Percentiles rank a stretch among this genome's conserved stretches.
Conservation (phyloP, 1,139 yeast species). For the Petasospora fabianii region DNA sequence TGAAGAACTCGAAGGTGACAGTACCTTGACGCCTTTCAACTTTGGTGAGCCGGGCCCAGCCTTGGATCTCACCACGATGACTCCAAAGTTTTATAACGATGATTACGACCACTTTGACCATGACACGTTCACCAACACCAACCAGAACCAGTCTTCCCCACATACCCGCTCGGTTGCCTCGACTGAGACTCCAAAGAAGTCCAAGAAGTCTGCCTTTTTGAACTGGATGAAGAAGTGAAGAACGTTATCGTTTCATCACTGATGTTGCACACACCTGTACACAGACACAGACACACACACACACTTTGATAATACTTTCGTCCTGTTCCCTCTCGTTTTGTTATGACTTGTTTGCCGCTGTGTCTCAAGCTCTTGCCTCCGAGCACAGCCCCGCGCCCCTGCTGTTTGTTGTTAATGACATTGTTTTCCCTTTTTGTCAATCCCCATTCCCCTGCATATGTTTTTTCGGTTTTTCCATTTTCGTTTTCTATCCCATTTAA, state of each 20-base stretch:
- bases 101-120: constrained; percentile 3
- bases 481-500: too few relatives aligned
- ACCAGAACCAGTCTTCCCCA: background rate
- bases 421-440: too few relatives aligned
- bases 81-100: constrained; percentile 17
- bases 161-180: too few relatives aligned
- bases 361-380: too few relatives aligned
- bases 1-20: constrained; percentile 18
- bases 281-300: background rate
- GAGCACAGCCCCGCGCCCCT: too few relatives aligned
- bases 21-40: constrained; percentile 24
- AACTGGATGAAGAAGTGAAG: constrained; percentile 10
- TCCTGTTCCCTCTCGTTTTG: background rate
- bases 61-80: constrained; percentile 24
- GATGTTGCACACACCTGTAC: background rate
- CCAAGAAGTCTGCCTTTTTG: constrained; percentile 7
- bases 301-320: background rate
- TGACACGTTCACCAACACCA: background rate
- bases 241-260: background rate
- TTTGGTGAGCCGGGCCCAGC: constrained; percentile 29
- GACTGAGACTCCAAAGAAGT: constrained; percentile 15
- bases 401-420: too few relatives aligned
- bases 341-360: background rate
- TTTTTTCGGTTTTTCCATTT: too few relatives aligned
- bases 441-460: background rate